These are phyloP conservation scores for Haberlea rhodopensis DNA, from an alignment of 257 asterid species.

Conservation along the genomic window DNA sequence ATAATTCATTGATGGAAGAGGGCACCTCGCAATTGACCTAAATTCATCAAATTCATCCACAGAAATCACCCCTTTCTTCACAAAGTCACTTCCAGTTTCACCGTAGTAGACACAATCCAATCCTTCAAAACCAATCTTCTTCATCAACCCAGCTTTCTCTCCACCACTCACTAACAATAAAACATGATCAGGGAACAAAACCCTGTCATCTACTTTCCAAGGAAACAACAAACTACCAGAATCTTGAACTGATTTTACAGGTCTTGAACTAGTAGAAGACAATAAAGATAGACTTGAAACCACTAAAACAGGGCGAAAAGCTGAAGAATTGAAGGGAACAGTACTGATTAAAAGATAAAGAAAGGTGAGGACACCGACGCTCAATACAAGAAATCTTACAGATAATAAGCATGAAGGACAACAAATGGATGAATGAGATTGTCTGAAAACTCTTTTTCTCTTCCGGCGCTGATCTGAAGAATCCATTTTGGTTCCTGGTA, in stretches of 20 bases:
- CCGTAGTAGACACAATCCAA: conserved; percentile 62
- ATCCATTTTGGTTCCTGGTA: conserved; percentile 41
- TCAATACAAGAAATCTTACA: conserved; percentile 60
- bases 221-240: conserved; percentile 35
- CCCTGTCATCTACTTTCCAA: conserved; percentile 55
- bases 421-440: conserved; percentile 29
- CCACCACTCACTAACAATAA: conserved; percentile 45
- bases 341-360: conserved; percentile 47
- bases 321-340: conserved; percentile 48
- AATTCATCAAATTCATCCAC: conserved; percentile 68
- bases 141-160: conserved; percentile 29
- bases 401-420: conserved; percentile 39
- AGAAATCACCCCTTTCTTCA: conserved; percentile 25
- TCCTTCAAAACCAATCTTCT: conserved; percentile 23
- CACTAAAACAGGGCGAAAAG: conserved; percentile 63
- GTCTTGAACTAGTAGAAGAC: conserved; percentile 43
- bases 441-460: conserved; percentile 62
- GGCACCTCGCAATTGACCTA: conserved; percentile 68
- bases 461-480: conserved; percentile 76
- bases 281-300: conserved; percentile 58
- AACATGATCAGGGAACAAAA: conserved; percentile 80
- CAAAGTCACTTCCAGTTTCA: not conserved
- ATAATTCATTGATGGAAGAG: conserved; percentile 53
- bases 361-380: conserved; percentile 49
- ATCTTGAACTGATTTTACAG: conserved; percentile 41